phyloP scores from a whole-genome alignment of 306 rosid genomes.

The Carpinus viminea region DNA sequence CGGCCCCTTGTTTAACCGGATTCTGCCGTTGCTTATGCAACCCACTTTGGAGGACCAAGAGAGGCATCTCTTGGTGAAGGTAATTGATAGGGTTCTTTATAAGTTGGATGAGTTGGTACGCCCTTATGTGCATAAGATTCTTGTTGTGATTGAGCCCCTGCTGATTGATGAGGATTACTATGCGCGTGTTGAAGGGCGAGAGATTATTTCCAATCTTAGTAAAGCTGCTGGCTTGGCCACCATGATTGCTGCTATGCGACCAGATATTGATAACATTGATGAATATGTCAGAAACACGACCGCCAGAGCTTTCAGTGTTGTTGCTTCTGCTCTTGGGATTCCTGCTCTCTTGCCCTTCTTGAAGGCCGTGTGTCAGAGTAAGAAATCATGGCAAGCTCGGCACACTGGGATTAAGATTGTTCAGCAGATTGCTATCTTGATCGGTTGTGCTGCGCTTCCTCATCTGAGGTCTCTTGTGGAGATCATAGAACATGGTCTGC shows the following conservation, averaged over 20 bases:
- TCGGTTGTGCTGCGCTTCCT: conserved; percentile 89
- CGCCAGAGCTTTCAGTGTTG: conserved; percentile 95
- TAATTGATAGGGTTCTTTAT: conserved; percentile 85
- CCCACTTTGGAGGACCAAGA: conserved; percentile 83
- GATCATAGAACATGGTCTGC: conserved; percentile 84
- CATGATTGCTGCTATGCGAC: conserved; percentile 98
- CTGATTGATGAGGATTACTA: conserved; percentile 96
- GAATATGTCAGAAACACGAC: conserved; percentile 94
- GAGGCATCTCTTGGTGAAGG: conserved; percentile 81
- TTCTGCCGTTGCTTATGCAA: conserved; percentile 76
- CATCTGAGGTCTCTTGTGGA: conserved; percentile 91
- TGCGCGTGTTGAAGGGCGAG: conserved; percentile 96
- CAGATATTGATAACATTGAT: conserved; percentile 90
- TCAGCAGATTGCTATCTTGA: conserved; percentile 97
- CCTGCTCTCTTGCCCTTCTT: conserved; percentile 90
- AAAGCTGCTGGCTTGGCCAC: conserved; percentile 99
- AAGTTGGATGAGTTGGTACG: conserved; percentile 94
- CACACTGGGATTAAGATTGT: conserved; percentile 97
- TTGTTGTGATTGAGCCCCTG: conserved; percentile 92
- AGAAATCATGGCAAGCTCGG: conserved; percentile 97
- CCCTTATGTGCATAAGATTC: conserved; percentile 93
- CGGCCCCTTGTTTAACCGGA: conserved; percentile 74
- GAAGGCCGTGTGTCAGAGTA: conserved; percentile 97
- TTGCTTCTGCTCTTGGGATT: conserved; percentile 94
- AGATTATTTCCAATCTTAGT: conserved; percentile 91